These are phyloP conservation scores for Fusarium praegraminearum DNA, from an alignment of 2,329 filamentous ascomycete species.

Conservation along the genomic window DNA sequence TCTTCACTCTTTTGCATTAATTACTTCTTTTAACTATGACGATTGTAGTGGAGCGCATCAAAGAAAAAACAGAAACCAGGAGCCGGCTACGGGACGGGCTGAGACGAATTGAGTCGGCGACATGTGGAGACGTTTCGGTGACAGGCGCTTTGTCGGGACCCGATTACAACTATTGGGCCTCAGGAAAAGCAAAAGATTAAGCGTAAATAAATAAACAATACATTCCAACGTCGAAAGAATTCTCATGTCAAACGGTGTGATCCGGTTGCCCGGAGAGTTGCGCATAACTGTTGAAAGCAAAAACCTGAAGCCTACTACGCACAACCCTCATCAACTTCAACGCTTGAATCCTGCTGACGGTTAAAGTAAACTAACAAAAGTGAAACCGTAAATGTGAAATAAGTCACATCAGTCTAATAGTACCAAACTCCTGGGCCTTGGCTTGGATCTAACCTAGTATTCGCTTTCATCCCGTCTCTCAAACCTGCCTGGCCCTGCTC, in stretches of 20 bases:
- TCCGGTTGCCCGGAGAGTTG: slow-evolving; percentile 16
- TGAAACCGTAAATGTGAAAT: slow-evolving; percentile 23
- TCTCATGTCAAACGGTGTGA: background rate
- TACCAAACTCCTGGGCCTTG: slow-evolving; percentile 18
- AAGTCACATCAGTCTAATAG: slow-evolving; percentile 5
- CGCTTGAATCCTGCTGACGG: slow-evolving; percentile 1
- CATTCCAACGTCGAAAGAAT: background rate
- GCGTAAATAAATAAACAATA: slow-evolving; percentile 19
- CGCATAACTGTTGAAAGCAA: slow-evolving; percentile 6
- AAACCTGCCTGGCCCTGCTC: slow-evolving; percentile 3
- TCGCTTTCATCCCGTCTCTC: slow-evolving; percentile 28
- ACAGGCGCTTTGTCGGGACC: slow-evolving; percentile 18
- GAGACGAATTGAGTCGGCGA: slow-evolving; percentile 39
- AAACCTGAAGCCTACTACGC: background rate
- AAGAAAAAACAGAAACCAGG: slow-evolving; percentile 20
- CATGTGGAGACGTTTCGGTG: slow-evolving; percentile 36
- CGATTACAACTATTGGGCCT: slow-evolving; percentile 20
- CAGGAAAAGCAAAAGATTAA: slow-evolving; percentile 5
- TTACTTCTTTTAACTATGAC: slow-evolving; percentile 10
- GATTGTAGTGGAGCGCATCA: slow-evolving; percentile 24
- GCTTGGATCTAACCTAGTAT: slow-evolving; percentile 3
- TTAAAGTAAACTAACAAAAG: slow-evolving; percentile 9
- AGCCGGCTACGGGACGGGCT: slow-evolving; percentile 22
- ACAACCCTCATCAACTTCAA: background rate
- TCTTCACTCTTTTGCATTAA: slow-evolving; percentile 7